Base-by-base conservation (phyloP, 352 stramenopile species). In the Pythium rhizo-oryzae region DNA sequence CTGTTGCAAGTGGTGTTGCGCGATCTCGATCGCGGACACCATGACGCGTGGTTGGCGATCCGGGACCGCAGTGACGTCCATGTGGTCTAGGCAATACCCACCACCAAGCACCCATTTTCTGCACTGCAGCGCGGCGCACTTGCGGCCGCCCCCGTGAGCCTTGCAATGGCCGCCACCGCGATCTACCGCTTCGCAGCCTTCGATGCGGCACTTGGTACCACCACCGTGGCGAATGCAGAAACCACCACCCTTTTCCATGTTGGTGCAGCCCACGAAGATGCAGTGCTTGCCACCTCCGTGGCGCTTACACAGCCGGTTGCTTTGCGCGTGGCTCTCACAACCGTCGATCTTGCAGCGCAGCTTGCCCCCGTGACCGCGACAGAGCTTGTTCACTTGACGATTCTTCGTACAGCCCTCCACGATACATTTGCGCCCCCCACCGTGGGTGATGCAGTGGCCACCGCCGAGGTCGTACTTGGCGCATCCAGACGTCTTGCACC, bases 321-420 rank as follows among this genome's bases (percentile, higher is more conserved):
- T 93, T 62, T 96, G 89, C 11, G 86, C 87, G 28, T 89, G 78
- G 19, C 85, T 84, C 41, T 91, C 78, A 59, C 89, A 96, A n/a
- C 89, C 87, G 18, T 91, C 82, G 18, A 92, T 70, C 16, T 76
- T 88, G 73, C 88, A 96, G 58, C 88, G 68, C 30, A 92, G 71
- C 66, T 94, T 94, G 19, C 88, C 88, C 19, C 88, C 88, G 60
- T 96, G 88, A 9, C 85, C 85, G 8, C 86, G 81, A 58, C 88
- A 96, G 25, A 84, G 86, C 57, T 93, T 94, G 67, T 93, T 93
- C 23, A 93, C 83, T 50, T 96, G 88, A 18, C 85, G 86, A 65
- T 92, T 93, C 78, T 96, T 96, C 49, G 83, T 77, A 33, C 90
- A 97, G 16, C 88, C 89, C 25, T 94, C 86, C 0, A 95, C 65